Evolutionary conservation across 2,329 filamentous ascomycete genomes (phyloP), one percentile per base, ranked within the genome.

Genomic region (Aspergillus fumigatiaffinis): DNA sequence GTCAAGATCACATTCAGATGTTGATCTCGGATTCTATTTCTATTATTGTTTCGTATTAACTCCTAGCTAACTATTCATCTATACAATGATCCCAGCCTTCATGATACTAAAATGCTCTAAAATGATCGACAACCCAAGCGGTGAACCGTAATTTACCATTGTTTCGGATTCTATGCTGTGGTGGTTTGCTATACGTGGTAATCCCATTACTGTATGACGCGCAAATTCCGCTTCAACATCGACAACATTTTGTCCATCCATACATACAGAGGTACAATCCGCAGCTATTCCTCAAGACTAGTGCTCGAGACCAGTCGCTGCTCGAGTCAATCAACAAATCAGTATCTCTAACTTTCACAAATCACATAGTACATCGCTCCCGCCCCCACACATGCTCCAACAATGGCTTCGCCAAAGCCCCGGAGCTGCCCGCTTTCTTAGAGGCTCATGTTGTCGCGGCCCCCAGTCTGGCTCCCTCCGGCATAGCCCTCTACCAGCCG

Each of bases 321-420:
- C 32, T 38, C 41, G 10, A 23, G 9, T 44, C 41, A 12, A 44
- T 20, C 41, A 44, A 44, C n/a, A 44, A 44, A 9, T 3, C 44
- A 47, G 14, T 41, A 29, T 25, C 51, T 55, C 52, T 51, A 23
- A 26, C 52, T 53, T 54, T 49, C 51, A 47, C 20, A 47, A 49
- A 50, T 54, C 47, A 53, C 26, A 50, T 41, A 58, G 54, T 52
- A 52, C 25, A 7, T 23, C 20, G n/a, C 23, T 53, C 38, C 25
- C 38, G n/a, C n/a, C 48, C 42, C 51, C 58, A 66, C 64, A 60
- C 60, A 74, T 74, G 73, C 71, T 74, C 56, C 73, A 66, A 59
- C 56, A 67, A 71, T 72, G 72, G 64, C 63, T 69, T 50, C 65
- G 63, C 60, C 66, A 63, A 50, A 64, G 58, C 51, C 64, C 64